A percentile compares a stretch with the other conserved stretches of the same genome.
These are phyloP conservation scores for Lasiosphaeris hirsuta DNA, from an alignment of 495 filamentous ascomycete genomes.

Conservation along the genomic window DNA sequence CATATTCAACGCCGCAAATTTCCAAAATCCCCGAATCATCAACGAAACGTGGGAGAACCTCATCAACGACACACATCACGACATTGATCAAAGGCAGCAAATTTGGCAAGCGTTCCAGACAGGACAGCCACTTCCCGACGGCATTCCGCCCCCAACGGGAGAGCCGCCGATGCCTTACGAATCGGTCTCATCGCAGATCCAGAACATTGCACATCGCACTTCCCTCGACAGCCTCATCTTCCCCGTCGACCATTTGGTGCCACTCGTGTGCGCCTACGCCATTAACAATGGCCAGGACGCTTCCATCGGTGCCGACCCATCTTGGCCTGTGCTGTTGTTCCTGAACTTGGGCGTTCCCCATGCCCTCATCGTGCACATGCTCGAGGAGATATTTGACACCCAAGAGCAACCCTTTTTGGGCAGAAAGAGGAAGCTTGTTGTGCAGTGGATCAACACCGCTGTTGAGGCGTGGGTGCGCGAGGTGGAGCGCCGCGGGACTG, in stretches of 20 bases:
- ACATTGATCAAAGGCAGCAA: constrained; percentile 52
- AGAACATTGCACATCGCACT: constrained; percentile 72
- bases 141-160: constrained; percentile 13
- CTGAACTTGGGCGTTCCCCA: constrained; percentile 70
- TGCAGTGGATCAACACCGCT: constrained; percentile 41
- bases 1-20: constrained; percentile 84
- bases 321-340: constrained; percentile 82
- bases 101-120: constrained; percentile 24
- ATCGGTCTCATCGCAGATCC: constrained; percentile 67
- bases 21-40: constrained; percentile 80
- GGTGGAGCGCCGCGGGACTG: constrained; percentile 36
- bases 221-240: constrained; percentile 71
- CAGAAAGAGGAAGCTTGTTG: constrained; percentile 35
- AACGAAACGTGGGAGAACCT: constrained; percentile 78
- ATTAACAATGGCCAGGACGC: constrained; percentile 65
- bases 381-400: constrained; percentile 80
- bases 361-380: constrained; percentile 68
- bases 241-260: constrained; percentile 57
- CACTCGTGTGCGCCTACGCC: constrained; percentile 74
- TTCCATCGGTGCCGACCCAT: constrained; percentile 53
- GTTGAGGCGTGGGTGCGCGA: constrained; percentile 42
- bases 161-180: constrained; percentile 66
- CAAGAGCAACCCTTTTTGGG: constrained; percentile 82
- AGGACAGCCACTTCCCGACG: constrained; percentile 15
- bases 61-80: constrained; percentile 64